Conservation (phyloP, 371 early-diverging fungal genomes). For the Circinella umbellata region DNA sequence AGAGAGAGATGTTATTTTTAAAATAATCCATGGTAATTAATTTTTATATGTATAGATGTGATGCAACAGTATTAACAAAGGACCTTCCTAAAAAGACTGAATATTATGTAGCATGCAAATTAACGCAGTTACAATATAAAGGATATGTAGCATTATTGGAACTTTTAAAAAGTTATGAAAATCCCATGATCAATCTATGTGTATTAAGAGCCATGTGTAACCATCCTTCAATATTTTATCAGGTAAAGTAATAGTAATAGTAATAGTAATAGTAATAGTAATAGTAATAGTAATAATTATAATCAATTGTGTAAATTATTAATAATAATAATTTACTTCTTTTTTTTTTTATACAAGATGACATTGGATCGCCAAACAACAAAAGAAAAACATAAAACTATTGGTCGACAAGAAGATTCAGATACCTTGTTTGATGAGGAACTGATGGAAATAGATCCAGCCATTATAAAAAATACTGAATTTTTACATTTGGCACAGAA, state of each 20-base stretch:
- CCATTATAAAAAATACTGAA: background rate
- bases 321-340: background rate
- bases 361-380: background rate
- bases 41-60: constrained; percentile 38
- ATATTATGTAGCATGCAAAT: constrained; percentile 65
- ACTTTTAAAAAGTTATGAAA: background rate
- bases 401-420: background rate
- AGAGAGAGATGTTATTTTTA: too few species aligned
- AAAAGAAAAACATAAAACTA: background rate
- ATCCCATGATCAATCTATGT: constrained; percentile 20
- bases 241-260: constrained; percentile 7
- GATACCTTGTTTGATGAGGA: background rate
- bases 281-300: background rate
- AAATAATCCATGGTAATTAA: too few species aligned
- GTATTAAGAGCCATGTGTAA: constrained; percentile 68
- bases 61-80: constrained; percentile 46
- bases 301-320: background rate
- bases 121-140: constrained; percentile 58
- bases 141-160: constrained; percentile 50
- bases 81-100: constrained; percentile 76
- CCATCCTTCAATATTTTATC: constrained; percentile 67
- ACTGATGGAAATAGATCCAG: background rate
- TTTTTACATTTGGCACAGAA: background rate
- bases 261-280: background rate
- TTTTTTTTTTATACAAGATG: background rate